These are phyloP conservation scores for Ceratobasidium sp. DNA, from an alignment of 1,284 basidiomycete genomes.

Conservation along the genomic window DNA sequence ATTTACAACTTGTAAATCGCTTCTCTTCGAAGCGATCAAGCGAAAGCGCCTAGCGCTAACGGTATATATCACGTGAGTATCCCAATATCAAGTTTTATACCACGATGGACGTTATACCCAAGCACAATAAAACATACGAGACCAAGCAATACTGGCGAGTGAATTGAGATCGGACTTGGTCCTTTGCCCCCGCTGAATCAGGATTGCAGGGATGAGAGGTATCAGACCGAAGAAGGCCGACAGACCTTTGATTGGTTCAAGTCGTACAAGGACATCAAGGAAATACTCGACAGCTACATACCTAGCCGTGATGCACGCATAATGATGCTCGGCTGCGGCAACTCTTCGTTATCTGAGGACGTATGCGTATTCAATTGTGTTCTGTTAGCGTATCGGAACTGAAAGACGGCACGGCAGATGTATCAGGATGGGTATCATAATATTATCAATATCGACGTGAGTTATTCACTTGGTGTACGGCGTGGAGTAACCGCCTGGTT, in stretches of 20 bases:
- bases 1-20: conserved; percentile 5
- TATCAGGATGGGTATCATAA: conserved; percentile 88
- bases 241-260: conserved; percentile 86
- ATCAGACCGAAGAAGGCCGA: conserved; percentile 14
- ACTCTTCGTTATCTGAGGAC: conserved; percentile 79
- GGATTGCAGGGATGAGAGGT: conserved; percentile 19
- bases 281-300: conserved; percentile 65
- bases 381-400: no score
- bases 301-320: conserved; percentile 70
- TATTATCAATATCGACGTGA: conserved; percentile 84
- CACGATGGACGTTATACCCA: conserved; percentile 25
- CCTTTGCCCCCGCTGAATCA: background rate
- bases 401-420: conserved; percentile 78
- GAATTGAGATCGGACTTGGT: background rate
- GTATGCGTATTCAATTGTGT: conserved; percentile 51
- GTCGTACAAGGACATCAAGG: conserved; percentile 69
- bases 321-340: conserved; percentile 91
- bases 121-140: conserved; percentile 25
- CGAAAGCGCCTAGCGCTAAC: background rate
- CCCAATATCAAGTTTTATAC: background rate
- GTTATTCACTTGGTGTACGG: conserved; percentile 45
- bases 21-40: background rate
- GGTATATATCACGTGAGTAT: background rate
- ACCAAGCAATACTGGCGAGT: conserved; percentile 23
- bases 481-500: background rate